phyloP scores from a whole-genome alignment of 2,329 filamentous ascomycete genomes.

The Diaporthe humulicola region DNA sequence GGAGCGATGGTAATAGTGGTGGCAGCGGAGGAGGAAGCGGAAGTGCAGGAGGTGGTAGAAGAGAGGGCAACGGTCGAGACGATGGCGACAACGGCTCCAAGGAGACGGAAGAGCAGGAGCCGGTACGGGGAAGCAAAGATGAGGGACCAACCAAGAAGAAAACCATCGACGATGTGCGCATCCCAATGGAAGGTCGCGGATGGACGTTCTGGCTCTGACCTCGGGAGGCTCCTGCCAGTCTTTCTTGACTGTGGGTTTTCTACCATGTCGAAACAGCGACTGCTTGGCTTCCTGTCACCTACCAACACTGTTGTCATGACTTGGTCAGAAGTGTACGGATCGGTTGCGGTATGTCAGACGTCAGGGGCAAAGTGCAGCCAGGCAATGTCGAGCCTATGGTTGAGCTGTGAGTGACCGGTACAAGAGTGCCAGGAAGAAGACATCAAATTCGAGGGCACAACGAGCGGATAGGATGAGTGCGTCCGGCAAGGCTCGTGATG shows the following conservation, averaged over 20 bases:
- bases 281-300: neutral
- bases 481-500: neutral
- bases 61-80: neutral
- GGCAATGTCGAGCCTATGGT: too few species aligned
- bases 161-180: neutral
- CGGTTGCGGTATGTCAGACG: neutral
- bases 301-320: neutral
- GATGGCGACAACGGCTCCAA: neutral
- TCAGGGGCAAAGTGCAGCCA: too few species aligned
- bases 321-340: neutral
- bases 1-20: neutral
- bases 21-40: neutral
- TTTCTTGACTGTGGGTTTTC: neutral
- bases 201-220: conserved; percentile 39
- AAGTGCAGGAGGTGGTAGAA: neutral
- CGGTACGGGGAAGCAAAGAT: neutral
- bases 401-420: neutral
- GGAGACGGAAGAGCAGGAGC: neutral
- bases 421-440: neutral
- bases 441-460: neutral
- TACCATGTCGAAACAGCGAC: neutral
- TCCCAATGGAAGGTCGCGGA: conserved; percentile 16
- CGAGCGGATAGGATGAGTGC: neutral
- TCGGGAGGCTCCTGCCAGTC: neutral
- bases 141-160: neutral